Evolutionary conservation across 352 stramenopile species (phyloP).

Genomic region (Globisporangium cystogenes): DNA sequence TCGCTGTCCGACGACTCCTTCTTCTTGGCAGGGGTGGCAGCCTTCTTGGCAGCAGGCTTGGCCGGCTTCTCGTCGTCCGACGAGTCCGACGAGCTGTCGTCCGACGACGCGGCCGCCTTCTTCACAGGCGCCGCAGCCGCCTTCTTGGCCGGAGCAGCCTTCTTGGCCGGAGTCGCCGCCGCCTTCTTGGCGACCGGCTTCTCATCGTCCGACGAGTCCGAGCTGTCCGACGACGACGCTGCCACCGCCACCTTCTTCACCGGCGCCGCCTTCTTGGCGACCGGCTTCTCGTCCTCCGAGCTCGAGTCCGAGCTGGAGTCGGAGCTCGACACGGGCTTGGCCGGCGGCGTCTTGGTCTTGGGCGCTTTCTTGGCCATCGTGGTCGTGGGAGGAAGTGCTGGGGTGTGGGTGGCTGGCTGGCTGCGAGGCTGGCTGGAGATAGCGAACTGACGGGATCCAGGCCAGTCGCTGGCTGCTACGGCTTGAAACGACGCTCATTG

Average conservation of each 20-base stretch:
- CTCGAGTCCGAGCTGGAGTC: slow-evolving; percentile 34
- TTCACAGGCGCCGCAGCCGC: slow-evolving; percentile 29
- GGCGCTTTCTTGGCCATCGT: slow-evolving; percentile 37
- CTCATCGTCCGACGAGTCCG: slow-evolving; percentile 35
- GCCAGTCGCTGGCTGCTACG: neutral
- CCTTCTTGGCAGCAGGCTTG: slow-evolving; percentile 21
- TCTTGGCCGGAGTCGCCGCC: slow-evolving; percentile 8
- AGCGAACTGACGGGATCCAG: slow-evolving; percentile 12
- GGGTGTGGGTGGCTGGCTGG: neutral
- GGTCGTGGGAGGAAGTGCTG: slow-evolving; percentile 3
- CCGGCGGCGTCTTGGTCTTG: slow-evolving; percentile 12
- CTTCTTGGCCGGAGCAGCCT: slow-evolving; percentile 18
- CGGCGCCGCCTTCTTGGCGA: slow-evolving; percentile 8
- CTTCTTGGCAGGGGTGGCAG: slow-evolving; percentile 30
- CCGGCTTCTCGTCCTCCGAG: slow-evolving; percentile 31
- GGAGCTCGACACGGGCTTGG: slow-evolving; percentile 28
- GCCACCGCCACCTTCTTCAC: slow-evolving; percentile 7
- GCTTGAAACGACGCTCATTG: slow-evolving; percentile 7
- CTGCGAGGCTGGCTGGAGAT: slow-evolving; percentile 4
- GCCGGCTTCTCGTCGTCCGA: slow-evolving; percentile 51
- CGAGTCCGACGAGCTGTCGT: slow-evolving; percentile 14
- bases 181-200: slow-evolving; percentile 20
- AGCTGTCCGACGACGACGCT: slow-evolving; percentile 16
- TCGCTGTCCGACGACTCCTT: slow-evolving; percentile 2
- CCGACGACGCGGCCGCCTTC: slow-evolving; percentile 22